Evolutionary conservation across 2,329 filamentous ascomycete genomes (phyloP).

Genomic region (Alternaria viburni): DNA sequence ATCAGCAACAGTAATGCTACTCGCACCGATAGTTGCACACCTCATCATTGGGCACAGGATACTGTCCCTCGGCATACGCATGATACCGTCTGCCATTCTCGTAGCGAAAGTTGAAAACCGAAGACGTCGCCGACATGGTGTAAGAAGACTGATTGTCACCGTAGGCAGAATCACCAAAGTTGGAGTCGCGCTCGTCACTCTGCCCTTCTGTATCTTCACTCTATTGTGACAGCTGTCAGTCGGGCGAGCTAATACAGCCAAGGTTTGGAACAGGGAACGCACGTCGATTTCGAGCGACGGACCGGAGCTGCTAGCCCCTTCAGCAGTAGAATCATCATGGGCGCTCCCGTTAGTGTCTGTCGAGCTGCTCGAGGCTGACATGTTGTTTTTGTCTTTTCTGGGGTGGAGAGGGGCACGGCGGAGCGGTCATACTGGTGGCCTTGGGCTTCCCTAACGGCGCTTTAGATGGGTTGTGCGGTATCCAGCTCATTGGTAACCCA

Average conservation of each 20-base stretch:
- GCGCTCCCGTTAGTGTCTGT: not conserved
- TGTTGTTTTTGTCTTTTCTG: not conserved
- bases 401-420: not conserved
- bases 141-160: constrained; percentile 15
- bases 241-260: constrained; percentile 6
- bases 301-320: constrained; percentile 31
- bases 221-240: constrained; percentile 17
- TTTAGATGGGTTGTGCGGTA: constrained; percentile 5
- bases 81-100: constrained; percentile 44
- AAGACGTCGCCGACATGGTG: constrained; percentile 41
- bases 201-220: constrained; percentile 9
- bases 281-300: constrained; percentile 39
- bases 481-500: constrained; percentile 14
- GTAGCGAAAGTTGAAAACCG: constrained; percentile 39
- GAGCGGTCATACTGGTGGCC: not conserved
- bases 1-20: not conserved
- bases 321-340: constrained; percentile 5
- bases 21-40: constrained; percentile 14
- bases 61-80: constrained; percentile 39
- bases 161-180: constrained; percentile 27
- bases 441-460: not conserved
- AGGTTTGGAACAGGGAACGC: constrained; percentile 11
- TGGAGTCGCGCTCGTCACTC: constrained; percentile 39
- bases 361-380: constrained; percentile 2
- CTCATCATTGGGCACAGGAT: constrained; percentile 43